Percentiles rank a stretch among this genome's conserved stretches.
These are phyloP conservation scores for Rhynchosporium agropyri DNA, from an alignment of 2,329 filamentous ascomycete species.

Conservation along the genomic window DNA sequence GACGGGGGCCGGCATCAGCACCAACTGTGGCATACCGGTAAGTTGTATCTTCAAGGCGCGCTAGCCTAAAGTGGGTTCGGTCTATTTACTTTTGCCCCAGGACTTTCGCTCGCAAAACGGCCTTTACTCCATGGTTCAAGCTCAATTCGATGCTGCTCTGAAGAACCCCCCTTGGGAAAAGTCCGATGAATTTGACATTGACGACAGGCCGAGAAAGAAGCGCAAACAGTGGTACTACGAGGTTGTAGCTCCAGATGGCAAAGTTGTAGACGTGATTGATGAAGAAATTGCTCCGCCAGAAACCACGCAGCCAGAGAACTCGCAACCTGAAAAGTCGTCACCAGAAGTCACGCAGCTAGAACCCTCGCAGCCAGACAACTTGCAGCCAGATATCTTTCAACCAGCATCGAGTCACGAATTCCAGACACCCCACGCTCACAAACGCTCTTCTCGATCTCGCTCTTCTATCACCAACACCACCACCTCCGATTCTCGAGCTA, in stretches of 20 bases:
- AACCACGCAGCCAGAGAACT: no score
- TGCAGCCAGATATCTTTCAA: background rate
- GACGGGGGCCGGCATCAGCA: constrained; percentile 74
- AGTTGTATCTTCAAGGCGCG: constrained; percentile 35
- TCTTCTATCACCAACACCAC: constrained; percentile 25
- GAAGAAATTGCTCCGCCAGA: constrained; percentile 24
- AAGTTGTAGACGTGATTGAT: constrained; percentile 36
- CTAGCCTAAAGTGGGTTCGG: background rate
- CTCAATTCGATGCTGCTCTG: constrained; percentile 59
- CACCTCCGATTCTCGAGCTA: constrained; percentile 19
- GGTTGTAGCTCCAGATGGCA: constrained; percentile 39
- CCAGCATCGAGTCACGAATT: background rate
- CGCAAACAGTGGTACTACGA: constrained; percentile 40
- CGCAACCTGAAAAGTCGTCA: no score
- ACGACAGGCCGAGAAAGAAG: constrained; percentile 42
- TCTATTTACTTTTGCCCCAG: constrained; percentile 46
- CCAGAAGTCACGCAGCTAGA: no score
- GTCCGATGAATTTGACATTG: constrained; percentile 40
- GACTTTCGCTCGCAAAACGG: constrained; percentile 75
- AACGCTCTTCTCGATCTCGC: constrained; percentile 23
- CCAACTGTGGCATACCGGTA: constrained; percentile 76
- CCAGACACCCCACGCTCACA: constrained; percentile 14
- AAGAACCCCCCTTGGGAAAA: constrained; percentile 45
- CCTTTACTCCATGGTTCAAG: constrained; percentile 71
- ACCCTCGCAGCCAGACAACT: no score